These are phyloP conservation scores for Oemleria cerasiformis DNA, from an alignment of 306 rosid genomes.

Conservation along the genomic window DNA sequence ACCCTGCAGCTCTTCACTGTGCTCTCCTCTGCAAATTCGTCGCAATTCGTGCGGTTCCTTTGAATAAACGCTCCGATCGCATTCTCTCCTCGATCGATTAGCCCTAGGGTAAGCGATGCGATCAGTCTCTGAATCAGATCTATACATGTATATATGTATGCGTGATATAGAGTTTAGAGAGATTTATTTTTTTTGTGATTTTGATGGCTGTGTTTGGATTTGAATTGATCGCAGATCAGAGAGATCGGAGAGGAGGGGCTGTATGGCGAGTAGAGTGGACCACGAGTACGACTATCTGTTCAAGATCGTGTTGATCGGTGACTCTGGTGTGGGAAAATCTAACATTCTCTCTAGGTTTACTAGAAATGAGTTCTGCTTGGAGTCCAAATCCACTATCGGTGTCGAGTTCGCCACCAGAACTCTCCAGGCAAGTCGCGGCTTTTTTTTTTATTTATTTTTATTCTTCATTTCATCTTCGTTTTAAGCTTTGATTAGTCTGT, in stretches of 20 bases:
- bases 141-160: background rate
- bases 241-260: constrained; percentile 49
- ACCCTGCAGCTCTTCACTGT: background rate
- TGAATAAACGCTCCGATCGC: background rate
- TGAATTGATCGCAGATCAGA: constrained; percentile 40
- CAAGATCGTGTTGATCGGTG: constrained; percentile 98
- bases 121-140: constrained; percentile 21
- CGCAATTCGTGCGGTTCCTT: background rate
- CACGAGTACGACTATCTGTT: constrained; percentile 93
- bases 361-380: constrained; percentile 95
- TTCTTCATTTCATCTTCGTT: background rate
- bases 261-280: constrained; percentile 92
- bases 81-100: constrained; percentile 32
- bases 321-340: constrained; percentile 97
- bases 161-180: background rate
- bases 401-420: constrained; percentile 97
- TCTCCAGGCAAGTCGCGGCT: constrained; percentile 59
- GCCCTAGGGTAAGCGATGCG: constrained; percentile 41
- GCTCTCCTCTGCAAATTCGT: background rate
- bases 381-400: constrained; percentile 95
- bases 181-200: background rate
- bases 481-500: background rate
- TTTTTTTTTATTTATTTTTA: background rate
- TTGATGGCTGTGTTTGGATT: background rate
- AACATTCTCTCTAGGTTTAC: constrained; percentile 97